Base-by-base conservation (phyloP, 176 grass and related monocot species). In the maize (Zea mays) region DNA sequence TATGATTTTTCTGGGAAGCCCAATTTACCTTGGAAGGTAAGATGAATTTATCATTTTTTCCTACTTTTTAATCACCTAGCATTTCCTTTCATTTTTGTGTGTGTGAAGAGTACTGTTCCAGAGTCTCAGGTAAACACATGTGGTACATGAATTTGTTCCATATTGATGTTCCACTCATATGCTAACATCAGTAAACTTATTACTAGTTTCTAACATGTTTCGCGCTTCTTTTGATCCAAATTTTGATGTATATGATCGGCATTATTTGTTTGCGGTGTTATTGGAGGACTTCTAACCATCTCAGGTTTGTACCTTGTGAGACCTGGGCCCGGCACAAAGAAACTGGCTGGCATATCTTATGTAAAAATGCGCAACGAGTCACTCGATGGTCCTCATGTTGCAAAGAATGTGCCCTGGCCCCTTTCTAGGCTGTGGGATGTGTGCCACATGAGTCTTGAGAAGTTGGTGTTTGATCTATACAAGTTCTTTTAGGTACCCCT, bases 21-120 rank as follows among this genome's bases (percentile, higher is more conserved):
- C 91, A 61, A 88, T 94, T 79, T 98, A 92, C 78, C 77, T 94
- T 13, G 95, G 87, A 85, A 98, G 95, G 95, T 98, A 69, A 76
- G 41, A 51, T 47, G 16, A 54, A 7, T 56, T 69, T 79, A 6
- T 65, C 40, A 62, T 21, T 36, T 83, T 3, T 81, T 82, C 27
- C 2, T 79, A 62, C 15, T 44, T 41, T 82, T 65, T 47, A 71
- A 39, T 21, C 27, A 47, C 40, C 56, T 17, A 56, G 47, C 58
- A 0, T 37, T 81, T 65, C 27, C 27, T 27, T 27, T 27, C 27
- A 27, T 46, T 4, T 81, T 65, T 27, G 27, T 61, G 4, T 38
- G 34, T 71, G 8, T 58, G 64, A 75, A 83, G 44, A 52, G 56
- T 65, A 77, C 5, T 74, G n/a, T 65, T 27, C 21, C 60, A 44